Percentiles rank a stretch among this genome's conserved stretches.
Evolutionary conservation across 2,329 filamentous ascomycete genomes (phyloP).

Genomic region (Chalaropsis ovoidea): DNA sequence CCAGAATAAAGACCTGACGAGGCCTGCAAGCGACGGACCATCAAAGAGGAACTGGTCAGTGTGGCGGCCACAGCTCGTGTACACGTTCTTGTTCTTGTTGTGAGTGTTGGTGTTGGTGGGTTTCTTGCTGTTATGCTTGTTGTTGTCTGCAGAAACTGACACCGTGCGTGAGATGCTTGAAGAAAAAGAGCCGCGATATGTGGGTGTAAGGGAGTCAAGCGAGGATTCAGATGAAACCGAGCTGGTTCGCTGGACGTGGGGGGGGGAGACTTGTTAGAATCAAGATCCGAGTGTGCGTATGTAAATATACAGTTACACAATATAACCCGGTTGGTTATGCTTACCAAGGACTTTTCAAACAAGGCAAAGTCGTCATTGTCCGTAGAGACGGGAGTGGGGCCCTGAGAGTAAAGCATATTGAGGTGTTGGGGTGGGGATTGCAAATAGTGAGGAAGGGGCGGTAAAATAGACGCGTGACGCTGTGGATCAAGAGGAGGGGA

Average conservation of each 20-base stretch:
- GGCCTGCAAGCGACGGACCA: conserved; percentile 39
- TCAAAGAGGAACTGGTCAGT: conserved; percentile 45
- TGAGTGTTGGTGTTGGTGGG: conserved; percentile 29
- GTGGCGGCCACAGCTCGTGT: conserved; percentile 47
- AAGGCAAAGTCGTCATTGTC: conserved; percentile 15
- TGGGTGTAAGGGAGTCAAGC: background rate
- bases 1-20: conserved; percentile 36
- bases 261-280: conserved; percentile 7
- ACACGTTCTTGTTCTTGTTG: conserved; percentile 38
- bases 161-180: background rate
- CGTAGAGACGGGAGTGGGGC: conserved; percentile 12
- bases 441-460: background rate
- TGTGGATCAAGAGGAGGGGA: background rate
- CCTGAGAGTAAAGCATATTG: conserved; percentile 18
- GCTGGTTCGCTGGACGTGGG: conserved; percentile 5
- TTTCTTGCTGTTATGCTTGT: background rate
- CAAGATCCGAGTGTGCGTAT: no score
- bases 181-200: background rate
- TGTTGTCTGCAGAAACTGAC: conserved; percentile 22
- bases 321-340: background rate
- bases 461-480: background rate
- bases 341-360: conserved; percentile 18
- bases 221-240: conserved; percentile 19
- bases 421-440: background rate
- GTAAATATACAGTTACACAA: background rate